Conservation (phyloP, 345 rosid genomes). For the Citrus sp. region DNA sequence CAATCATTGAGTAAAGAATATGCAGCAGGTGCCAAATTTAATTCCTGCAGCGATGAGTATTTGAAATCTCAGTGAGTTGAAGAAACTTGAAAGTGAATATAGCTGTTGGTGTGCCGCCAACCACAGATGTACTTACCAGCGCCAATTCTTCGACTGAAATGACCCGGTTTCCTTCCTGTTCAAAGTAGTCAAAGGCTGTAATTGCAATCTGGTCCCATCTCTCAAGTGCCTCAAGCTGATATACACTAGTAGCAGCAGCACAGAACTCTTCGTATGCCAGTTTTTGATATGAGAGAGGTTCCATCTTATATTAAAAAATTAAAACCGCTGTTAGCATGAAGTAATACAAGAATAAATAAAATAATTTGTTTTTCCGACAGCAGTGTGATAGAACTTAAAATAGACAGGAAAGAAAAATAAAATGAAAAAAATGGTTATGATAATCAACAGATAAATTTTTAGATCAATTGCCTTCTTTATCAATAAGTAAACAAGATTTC, state of each 20-base stretch:
- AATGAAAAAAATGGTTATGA: not conserved
- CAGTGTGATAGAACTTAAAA: not conserved
- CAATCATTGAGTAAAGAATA: slow-evolving; percentile 52
- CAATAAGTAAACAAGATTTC: not conserved
- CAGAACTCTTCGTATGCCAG: slow-evolving; percentile 89
- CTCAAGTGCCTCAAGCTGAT: slow-evolving; percentile 86
- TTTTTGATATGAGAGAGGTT: slow-evolving; percentile 57
- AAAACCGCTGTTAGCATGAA: slow-evolving; percentile 2
- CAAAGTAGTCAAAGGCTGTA: slow-evolving; percentile 76
- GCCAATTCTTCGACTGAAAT: slow-evolving; percentile 80
- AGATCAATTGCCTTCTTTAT: not conserved
- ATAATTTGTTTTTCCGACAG: not conserved
- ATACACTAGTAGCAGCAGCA: slow-evolving; percentile 77
- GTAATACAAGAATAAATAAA: not conserved
- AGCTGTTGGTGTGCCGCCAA: not conserved
- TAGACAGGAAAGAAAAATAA: not conserved
- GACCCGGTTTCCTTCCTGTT: slow-evolving; percentile 74
- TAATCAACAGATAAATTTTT: not conserved
- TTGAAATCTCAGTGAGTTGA: not conserved
- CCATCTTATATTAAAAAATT: slow-evolving; percentile 50
- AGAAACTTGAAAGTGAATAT: not conserved
- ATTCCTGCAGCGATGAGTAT: slow-evolving; percentile 38
- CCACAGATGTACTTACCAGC: slow-evolving; percentile 36
- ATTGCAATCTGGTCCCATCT: slow-evolving; percentile 80
- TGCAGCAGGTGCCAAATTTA: slow-evolving; percentile 52